Percentiles rank a stretch among this genome's conserved stretches.
phyloP scores from a whole-genome alignment of 1,284 basidiomycete species.

The Fereydounia khargensis region DNA sequence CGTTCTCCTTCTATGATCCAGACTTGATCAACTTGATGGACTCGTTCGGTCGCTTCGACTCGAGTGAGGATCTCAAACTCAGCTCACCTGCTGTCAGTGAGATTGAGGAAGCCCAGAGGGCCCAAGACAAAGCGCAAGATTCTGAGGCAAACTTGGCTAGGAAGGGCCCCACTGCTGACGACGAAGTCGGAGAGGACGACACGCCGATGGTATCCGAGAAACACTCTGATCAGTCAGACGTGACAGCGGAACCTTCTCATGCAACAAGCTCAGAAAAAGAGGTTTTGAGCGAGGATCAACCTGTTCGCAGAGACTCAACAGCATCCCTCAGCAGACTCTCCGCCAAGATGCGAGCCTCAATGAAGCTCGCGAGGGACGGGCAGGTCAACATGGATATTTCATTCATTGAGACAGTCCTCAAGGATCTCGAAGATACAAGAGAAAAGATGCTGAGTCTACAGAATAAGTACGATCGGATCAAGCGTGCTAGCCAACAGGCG shows the following conservation, averaged over 20 bases:
- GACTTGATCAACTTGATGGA: constrained; percentile 67
- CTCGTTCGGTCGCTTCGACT: constrained; percentile 51
- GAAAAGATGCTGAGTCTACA: constrained; percentile 70
- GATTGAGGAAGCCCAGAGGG: too few relatives aligned
- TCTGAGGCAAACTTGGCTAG: too few relatives aligned
- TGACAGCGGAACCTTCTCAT: too few relatives aligned
- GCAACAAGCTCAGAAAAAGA: too few relatives aligned
- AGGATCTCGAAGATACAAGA: constrained; percentile 69
- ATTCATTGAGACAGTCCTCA: constrained; percentile 72
- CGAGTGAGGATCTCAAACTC: constrained; percentile 25
- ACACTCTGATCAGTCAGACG: too few relatives aligned
- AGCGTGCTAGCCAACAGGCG: constrained; percentile 79
- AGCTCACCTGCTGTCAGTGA: too few relatives aligned
- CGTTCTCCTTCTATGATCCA: constrained; percentile 73
- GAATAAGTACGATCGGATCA: constrained; percentile 75
- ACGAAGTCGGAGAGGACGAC: too few relatives aligned
- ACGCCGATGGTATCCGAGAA: too few relatives aligned
- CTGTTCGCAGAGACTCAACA: constrained; percentile 2
- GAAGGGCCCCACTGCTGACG: too few relatives aligned
- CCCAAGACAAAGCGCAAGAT: too few relatives aligned
- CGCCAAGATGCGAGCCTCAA: constrained; percentile 66
- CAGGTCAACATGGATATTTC: constrained; percentile 70
- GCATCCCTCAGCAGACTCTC: constrained; percentile 35
- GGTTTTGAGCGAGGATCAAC: constrained; percentile 13
- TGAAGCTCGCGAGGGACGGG: constrained; percentile 66